Conservation (phyloP, 345 rosid species). For the Citrus mangshanensis region DNA sequence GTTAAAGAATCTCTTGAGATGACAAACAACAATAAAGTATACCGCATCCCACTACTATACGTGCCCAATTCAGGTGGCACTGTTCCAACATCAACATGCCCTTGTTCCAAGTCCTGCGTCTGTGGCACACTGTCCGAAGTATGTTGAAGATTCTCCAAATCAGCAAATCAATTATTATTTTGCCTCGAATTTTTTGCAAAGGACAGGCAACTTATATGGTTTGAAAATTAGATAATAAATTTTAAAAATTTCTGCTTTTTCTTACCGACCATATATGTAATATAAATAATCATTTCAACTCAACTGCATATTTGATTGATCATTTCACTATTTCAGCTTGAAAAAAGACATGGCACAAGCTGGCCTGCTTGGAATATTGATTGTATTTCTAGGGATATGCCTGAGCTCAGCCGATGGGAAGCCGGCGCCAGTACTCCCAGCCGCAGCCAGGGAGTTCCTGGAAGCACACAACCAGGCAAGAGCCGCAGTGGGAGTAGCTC, state of each 20-base stretch:
- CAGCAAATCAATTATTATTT: too few species aligned
- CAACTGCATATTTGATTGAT: too few species aligned
- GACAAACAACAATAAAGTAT: neutral
- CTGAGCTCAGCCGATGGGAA: slow-evolving; percentile 19
- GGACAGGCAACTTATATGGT: too few species aligned
- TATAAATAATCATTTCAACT: too few species aligned
- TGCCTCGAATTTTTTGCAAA: too few species aligned
- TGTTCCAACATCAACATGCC: neutral
- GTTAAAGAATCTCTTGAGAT: neutral
- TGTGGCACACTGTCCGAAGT: neutral
- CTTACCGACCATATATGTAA: too few species aligned
- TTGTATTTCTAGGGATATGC: slow-evolving; percentile 28
- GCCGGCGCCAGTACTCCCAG: slow-evolving; percentile 13
- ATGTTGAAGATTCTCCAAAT: neutral
- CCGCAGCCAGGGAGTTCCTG: slow-evolving; percentile 46
- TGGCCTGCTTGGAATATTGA: slow-evolving; percentile 24
- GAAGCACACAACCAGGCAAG: slow-evolving; percentile 75
- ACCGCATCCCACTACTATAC: neutral
- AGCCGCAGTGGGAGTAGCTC: slow-evolving; percentile 56
- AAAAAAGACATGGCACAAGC: slow-evolving; percentile 29
- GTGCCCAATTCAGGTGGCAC: neutral
- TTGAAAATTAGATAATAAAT: too few species aligned
- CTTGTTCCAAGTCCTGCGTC: too few species aligned
- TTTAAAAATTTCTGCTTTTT: too few species aligned
- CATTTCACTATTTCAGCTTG: neutral